Conservation (phyloP, 305 asterid species). For the Fraxinus greggii region DNA sequence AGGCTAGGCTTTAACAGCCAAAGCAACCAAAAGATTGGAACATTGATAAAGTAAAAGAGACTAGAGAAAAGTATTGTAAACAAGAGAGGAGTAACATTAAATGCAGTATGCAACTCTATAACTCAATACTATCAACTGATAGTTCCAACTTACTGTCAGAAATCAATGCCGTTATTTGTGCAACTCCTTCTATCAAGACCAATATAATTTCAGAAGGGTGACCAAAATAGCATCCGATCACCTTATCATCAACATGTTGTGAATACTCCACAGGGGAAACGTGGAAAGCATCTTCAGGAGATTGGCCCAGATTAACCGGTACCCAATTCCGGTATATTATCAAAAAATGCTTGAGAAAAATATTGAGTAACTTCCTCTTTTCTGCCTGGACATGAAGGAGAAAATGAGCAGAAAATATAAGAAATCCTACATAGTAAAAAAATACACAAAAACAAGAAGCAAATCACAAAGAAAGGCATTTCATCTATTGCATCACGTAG, state of each 20-base stretch:
- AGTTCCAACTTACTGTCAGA: constrained; percentile 69
- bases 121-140: constrained; percentile 21
- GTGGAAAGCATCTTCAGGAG: constrained; percentile 45
- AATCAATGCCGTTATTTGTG: constrained; percentile 51
- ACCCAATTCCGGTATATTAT: constrained; percentile 67
- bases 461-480: constrained; percentile 16
- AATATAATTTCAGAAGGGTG: constrained; percentile 81
- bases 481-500: constrained; percentile 20
- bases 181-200: constrained; percentile 60
- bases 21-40: constrained; percentile 8
- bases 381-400: constrained; percentile 60
- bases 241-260: constrained; percentile 48
- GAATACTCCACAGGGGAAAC: constrained; percentile 35
- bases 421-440: constrained; percentile 10
- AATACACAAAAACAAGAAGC: constrained; percentile 8
- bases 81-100: background rate
- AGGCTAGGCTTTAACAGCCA: constrained; percentile 1
- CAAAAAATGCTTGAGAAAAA: constrained; percentile 85
- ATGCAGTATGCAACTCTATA: constrained; percentile 3
- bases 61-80: constrained; percentile 9
- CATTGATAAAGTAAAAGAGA: constrained; percentile 9
- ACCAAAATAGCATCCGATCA: constrained; percentile 85
- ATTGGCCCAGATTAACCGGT: constrained; percentile 55
- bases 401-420: constrained; percentile 21
- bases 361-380: constrained; percentile 57